These are phyloP conservation scores for Pseudogymnoascus sp. DNA, from an alignment of 2,329 filamentous ascomycete genomes.

Conservation along the genomic window DNA sequence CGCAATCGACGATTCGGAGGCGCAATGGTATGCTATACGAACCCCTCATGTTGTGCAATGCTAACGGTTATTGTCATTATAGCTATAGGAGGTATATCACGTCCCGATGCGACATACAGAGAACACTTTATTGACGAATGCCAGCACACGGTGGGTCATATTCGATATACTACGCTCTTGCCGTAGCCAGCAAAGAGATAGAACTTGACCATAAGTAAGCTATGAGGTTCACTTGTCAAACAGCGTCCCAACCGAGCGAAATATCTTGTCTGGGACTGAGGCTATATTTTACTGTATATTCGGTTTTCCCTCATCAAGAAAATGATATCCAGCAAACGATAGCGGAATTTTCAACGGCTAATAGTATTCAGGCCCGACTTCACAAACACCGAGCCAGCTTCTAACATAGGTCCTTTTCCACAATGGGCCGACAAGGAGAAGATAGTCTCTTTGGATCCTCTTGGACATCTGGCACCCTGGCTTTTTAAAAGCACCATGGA, in stretches of 20 bases:
- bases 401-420: constrained; percentile 77
- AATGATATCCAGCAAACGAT: neutral
- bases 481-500: constrained; percentile 73
- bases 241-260: neutral
- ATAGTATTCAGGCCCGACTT: constrained; percentile 50
- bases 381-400: constrained; percentile 87
- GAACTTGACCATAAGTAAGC: constrained; percentile 65
- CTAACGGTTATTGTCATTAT: constrained; percentile 17
- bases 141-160: constrained; percentile 83
- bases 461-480: constrained; percentile 80
- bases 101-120: neutral
- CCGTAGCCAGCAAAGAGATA: constrained; percentile 84
- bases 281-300: constrained; percentile 8
- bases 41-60: constrained; percentile 16
- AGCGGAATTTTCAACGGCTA: neutral
- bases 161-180: constrained; percentile 89
- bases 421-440: constrained; percentile 87
- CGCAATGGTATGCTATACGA: constrained; percentile 60
- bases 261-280: neutral
- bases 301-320: neutral
- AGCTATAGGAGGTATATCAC: constrained; percentile 51
- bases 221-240: neutral
- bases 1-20: constrained; percentile 65
- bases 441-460: constrained; percentile 96
- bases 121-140: constrained; percentile 40